Percentiles rank a stretch among this genome's conserved stretches.
Evolutionary conservation across 768 basidiomycete genomes (phyloP).

Genomic region (Lactarius hatsudake): DNA sequence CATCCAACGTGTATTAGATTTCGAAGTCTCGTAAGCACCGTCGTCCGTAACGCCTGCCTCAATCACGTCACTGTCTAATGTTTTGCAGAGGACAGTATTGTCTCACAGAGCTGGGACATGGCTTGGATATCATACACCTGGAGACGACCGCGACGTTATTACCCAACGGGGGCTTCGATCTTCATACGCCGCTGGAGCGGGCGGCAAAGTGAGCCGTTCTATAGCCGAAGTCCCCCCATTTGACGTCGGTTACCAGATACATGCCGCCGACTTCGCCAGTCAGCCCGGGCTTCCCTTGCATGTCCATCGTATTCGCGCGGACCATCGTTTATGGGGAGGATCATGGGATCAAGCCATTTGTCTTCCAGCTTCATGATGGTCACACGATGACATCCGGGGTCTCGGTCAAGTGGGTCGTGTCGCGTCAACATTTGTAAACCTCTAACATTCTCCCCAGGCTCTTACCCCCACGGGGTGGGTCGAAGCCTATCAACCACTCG

Average conservation of each 20-base stretch:
- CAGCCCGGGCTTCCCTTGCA: slow-evolving; percentile 31
- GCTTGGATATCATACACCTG: slow-evolving; percentile 43
- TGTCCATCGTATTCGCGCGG: slow-evolving; percentile 43
- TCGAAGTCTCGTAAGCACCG: slow-evolving; percentile 32
- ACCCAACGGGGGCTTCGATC: slow-evolving; percentile 38
- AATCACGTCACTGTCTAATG: neutral
- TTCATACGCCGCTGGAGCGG: slow-evolving; percentile 37
- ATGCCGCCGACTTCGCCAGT: slow-evolving; percentile 46
- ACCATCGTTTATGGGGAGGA: slow-evolving; percentile 38
- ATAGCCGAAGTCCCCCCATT: neutral
- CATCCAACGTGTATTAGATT: slow-evolving; percentile 34
- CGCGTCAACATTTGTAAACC: neutral
- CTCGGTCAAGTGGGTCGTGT: slow-evolving; percentile 29
- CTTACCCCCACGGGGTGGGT: slow-evolving; percentile 24
- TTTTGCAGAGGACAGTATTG: slow-evolving; percentile 39
- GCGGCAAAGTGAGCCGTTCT: slow-evolving; percentile 40
- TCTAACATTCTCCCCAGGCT: slow-evolving; percentile 6
- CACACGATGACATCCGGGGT: slow-evolving; percentile 39
- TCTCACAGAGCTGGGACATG: slow-evolving; percentile 47
- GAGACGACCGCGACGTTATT: slow-evolving; percentile 45
- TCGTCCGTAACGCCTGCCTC: slow-evolving; percentile 17
- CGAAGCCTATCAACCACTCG: slow-evolving; percentile 37
- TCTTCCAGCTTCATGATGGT: slow-evolving; percentile 42
- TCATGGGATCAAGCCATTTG: slow-evolving; percentile 40
- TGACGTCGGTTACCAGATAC: slow-evolving; percentile 32